Conservation (phyloP, 495 filamentous ascomycete species). For the Pseudevernia furfuracea region DNA sequence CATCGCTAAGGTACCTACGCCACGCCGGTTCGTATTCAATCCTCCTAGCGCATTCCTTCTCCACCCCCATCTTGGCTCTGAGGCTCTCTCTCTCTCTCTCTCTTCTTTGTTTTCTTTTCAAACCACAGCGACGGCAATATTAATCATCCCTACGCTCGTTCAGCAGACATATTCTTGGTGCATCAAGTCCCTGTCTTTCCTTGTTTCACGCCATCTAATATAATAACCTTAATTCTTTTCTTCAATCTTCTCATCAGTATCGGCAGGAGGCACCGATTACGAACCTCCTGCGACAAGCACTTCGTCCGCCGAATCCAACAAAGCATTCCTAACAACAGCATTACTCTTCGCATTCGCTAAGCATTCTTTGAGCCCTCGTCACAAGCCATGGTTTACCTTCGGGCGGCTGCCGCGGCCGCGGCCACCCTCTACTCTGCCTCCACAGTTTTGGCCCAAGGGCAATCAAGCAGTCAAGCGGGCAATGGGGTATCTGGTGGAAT, state of each 20-base stretch:
- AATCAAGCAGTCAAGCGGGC: constrained; percentile 22
- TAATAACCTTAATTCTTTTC: constrained; percentile 10
- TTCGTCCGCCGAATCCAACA: not conserved
- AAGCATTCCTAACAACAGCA: constrained; percentile 1
- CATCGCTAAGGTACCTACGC: no score
- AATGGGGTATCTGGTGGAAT: constrained; percentile 29
- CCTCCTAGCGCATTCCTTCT: constrained; percentile 13
- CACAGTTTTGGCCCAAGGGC: constrained; percentile 23
- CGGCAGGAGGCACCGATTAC: constrained; percentile 16
- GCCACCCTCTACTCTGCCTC: constrained; percentile 36
- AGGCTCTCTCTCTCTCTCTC: not conserved
- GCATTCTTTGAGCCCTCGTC: not conserved
- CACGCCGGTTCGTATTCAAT: constrained; percentile 10
- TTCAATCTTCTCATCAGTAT: constrained; percentile 13
- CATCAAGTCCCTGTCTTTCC: constrained; percentile 3
- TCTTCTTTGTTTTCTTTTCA: constrained; percentile 2
- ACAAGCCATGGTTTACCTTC: constrained; percentile 19
- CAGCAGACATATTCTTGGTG: not conserved
- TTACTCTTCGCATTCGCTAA: constrained; percentile 2
- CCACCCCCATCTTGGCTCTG: constrained; percentile 1
- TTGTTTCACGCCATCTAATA: constrained; percentile 8
- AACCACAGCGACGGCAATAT: constrained; percentile 14
- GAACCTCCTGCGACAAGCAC: constrained; percentile 1
- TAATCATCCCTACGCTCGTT: constrained; percentile 15
- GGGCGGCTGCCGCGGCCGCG: constrained; percentile 25